A percentile compares a stretch with the other conserved stretches of the same genome.
phyloP scores from a whole-genome alignment of 139 green algal species.

The Closterium sp. region DNA sequence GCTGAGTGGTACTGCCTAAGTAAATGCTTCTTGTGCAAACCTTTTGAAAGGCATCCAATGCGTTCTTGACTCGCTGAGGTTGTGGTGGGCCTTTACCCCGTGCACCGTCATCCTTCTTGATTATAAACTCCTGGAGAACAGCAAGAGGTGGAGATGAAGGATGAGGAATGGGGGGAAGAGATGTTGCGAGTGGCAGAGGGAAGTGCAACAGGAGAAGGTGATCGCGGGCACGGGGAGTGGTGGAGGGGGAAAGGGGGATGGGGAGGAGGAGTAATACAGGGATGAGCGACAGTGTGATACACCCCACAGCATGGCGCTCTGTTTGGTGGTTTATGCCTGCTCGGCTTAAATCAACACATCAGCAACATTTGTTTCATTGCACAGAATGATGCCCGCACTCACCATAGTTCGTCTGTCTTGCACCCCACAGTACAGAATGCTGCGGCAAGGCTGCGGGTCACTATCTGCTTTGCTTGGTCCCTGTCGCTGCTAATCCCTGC shows the following conservation, averaged over 20 bases:
- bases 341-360: too few species aligned
- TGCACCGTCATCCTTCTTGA: background rate
- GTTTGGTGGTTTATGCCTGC: too few species aligned
- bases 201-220: too few species aligned
- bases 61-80: background rate
- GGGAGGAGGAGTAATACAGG: too few species aligned
- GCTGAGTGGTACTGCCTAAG: background rate
- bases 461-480: conserved; percentile 41
- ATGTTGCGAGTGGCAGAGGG: background rate
- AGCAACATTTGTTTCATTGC: too few species aligned
- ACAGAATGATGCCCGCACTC: background rate
- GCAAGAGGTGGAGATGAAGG: background rate
- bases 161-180: background rate
- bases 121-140: background rate
- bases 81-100: background rate
- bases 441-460: conserved; percentile 60
- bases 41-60: background rate
- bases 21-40: background rate
- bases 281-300: too few species aligned
- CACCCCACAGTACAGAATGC: conserved; percentile 65
- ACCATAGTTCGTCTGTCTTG: conserved; percentile 50
- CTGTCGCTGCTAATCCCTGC: too few species aligned
- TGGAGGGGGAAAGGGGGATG: background rate
- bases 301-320: too few species aligned
- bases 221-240: background rate